Percentiles rank a stretch among this genome's conserved stretches.
Evolutionary conservation across 2,329 filamentous ascomycete species (phyloP).

Genomic region (Aspergillus sojae): DNA sequence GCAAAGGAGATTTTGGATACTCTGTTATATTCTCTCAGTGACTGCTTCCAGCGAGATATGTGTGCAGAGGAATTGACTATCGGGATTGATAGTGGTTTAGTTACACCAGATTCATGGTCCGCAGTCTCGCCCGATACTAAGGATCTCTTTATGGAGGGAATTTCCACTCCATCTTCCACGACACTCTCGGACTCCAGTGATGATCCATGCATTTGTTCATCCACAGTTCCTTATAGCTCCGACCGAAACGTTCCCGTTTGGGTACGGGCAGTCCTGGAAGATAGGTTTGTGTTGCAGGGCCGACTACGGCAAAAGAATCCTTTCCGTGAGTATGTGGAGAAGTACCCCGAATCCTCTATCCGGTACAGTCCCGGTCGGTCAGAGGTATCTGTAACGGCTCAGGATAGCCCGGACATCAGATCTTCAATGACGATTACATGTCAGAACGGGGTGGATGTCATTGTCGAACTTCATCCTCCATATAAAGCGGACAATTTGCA

Average conservation of each 20-base stretch:
- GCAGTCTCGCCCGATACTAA: conserved; percentile 66
- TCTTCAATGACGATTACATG: conserved; percentile 12
- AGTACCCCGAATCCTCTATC: conserved; percentile 1
- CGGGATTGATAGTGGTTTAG: conserved; percentile 41
- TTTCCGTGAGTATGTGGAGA: conserved; percentile 12
- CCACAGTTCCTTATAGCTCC: neutral
- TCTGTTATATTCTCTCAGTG: conserved; percentile 81
- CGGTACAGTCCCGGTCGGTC: conserved; percentile 6
- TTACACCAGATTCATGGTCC: conserved; percentile 55
- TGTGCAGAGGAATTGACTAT: conserved; percentile 58
- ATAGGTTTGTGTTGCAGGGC: conserved; percentile 10
- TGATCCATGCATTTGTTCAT: conserved; percentile 4
- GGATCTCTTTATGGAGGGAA: conserved; percentile 12
- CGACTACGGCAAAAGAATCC: conserved; percentile 15
- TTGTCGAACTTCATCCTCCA: conserved; percentile 10
- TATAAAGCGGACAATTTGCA: conserved; percentile 56
- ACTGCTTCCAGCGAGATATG: conserved; percentile 71
- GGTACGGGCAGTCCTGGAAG: conserved; percentile 15
- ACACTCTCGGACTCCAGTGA: conserved; percentile 14
- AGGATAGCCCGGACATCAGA: neutral
- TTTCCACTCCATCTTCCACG: conserved; percentile 12
- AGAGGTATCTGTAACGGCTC: conserved; percentile 8
- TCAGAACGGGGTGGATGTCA: conserved; percentile 15
- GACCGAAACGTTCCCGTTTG: conserved; percentile 9
- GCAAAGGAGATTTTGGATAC: conserved; percentile 89